Evolutionary conservation across 2,329 filamentous ascomycete genomes (phyloP), one percentile per base, ranked within the genome.

Genomic region (Phoma sp.): DNA sequence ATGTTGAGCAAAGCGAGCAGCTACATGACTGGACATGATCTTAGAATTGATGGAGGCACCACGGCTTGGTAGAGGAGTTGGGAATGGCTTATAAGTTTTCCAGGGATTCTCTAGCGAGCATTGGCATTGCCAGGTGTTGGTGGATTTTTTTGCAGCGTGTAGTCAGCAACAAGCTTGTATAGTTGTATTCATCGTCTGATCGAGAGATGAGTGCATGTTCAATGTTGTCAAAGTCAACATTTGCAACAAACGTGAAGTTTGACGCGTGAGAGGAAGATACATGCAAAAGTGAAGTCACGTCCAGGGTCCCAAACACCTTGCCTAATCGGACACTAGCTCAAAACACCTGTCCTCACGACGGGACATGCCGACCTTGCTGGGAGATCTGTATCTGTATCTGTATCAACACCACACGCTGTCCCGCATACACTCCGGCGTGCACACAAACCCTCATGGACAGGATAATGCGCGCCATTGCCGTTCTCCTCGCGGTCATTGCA

Each of bases 401-500:
- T 31, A 15, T 31, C 47, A 65, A 62, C 58, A 66, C 57, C 58
- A 64, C 52, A 48, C 57, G 51, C 41, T 46, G 52, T 51, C 43
- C 32, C 45, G 58, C 63, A 57, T 49, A 61, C 59, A 54, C 55
- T 46, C 43, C 49, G 50, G 53, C 60, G 58, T 44, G 22, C 48
- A 52, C 58, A 51, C 29, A 48, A 46, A 49, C 56, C 49, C 49
- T 46, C 44, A 76, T 76, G 74, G 73, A 76, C 41, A 68, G 66
- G 57, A 63, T 76, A 67, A 56, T 65, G 35, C 66, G 70, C 53
- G 62, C 72, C 21, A 47, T 76, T 55, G 67, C 63, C 59, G 71
- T 52, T 54, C 65, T 71, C 46, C 41, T 71, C 43, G 60, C 80
- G 40, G 70, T 78, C 27, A 62, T 80, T n/a, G 64, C 77, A 17